Base-by-base conservation (phyloP, 106 monocot genomes). In the Dioscorea zingiberensis region DNA sequence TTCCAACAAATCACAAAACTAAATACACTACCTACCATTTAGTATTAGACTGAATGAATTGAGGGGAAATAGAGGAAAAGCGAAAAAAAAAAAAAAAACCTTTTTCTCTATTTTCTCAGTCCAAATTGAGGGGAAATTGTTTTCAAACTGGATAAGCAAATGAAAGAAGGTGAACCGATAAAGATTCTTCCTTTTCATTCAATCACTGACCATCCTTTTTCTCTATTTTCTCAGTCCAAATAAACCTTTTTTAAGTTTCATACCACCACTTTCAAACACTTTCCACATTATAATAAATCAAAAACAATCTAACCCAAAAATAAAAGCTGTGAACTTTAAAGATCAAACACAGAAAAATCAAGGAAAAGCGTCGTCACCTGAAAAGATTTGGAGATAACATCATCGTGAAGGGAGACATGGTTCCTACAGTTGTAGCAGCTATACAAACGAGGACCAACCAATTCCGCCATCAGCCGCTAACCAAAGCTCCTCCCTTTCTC, bases 361-460 rank as follows among this genome's bases (percentile, higher is more conserved):
- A 19, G 29, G 25, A 21, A 26, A 30, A 12, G 54, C 46, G 21
- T 28, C 18, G 51, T 70, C 55, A 93, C 93, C 88, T 93, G 88
- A 74, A 93, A 89, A 32, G 88, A 76, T 72, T 93, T 93, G 57
- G 93, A 93, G 25, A 93, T 81, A 68, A 93, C 74, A 48, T 93
- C 88, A 51, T 93, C 93, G 49, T 93, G 93, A 32, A 93, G 74
- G 44, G 83, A 77, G 48, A 93, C 93, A 47, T 85, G 73, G 68
- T 93, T 93, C 29, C 89, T 66, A 74, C 93, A 93, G 48, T 86
- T 89, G 81, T 75, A 81, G 88, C 93, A 93, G 76, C 88, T 76
- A 72, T 93, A 93, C 28, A 86, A 45, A 7, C 88, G 69, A 62
- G 83, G 88, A 48, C 93, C 89, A 13, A 74, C 75, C 23, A 78